Evolutionary conservation across 2,329 filamentous ascomycete species (phyloP).

Genomic region (Tetracladium maxilliforme): DNA sequence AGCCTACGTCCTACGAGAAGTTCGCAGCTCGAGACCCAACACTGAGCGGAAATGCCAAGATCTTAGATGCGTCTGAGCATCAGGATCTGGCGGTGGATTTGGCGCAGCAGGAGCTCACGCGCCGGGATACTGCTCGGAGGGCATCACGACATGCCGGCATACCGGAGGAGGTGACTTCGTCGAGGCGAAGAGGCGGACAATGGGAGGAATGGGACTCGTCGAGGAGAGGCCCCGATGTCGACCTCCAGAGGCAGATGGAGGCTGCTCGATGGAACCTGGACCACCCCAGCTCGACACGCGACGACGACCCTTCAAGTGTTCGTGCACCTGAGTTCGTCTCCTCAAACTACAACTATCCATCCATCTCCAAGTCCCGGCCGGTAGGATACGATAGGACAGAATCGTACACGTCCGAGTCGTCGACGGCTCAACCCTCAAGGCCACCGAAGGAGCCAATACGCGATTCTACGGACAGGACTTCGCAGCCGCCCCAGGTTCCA

Average conservation of each 20-base stretch:
- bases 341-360: conserved; percentile 39
- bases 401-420: neutral
- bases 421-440: conserved; percentile 1
- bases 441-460: conserved; percentile 9
- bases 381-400: conserved; percentile 20
- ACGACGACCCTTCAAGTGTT: no score
- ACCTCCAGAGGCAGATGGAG: conserved; percentile 34
- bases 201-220: conserved; percentile 38
- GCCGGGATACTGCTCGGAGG: conserved; percentile 47
- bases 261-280: conserved; percentile 27
- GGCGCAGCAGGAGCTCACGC: conserved; percentile 55
- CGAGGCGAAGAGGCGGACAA: conserved; percentile 33
- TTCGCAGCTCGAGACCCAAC: conserved; percentile 45
- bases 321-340: no score
- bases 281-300: conserved; percentile 4
- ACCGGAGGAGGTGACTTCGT: conserved; percentile 39
- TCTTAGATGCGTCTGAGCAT: conserved; percentile 57
- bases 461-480: no score
- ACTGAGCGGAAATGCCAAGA: conserved; percentile 37
- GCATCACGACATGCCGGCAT: conserved; percentile 42
- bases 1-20: conserved; percentile 19
- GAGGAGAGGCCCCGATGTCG: conserved; percentile 17
- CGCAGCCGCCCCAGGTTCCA: no score
- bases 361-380: conserved; percentile 34
- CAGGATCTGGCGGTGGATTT: conserved; percentile 64